These are phyloP conservation scores for Apiotrichum porosum DNA, from an alignment of 1,284 basidiomycete species.

Conservation along the genomic window DNA sequence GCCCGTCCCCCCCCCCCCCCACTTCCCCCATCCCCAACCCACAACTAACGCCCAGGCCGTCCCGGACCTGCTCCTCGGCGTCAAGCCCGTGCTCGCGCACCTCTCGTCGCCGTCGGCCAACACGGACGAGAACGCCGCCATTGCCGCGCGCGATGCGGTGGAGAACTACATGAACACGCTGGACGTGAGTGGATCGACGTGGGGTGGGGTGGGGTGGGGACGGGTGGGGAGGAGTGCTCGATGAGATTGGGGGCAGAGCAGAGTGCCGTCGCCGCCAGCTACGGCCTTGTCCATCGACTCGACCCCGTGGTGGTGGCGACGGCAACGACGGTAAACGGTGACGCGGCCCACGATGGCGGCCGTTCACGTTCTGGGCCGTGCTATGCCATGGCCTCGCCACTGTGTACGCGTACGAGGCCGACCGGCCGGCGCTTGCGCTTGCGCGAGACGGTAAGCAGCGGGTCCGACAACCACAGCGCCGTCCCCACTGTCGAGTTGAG, in stretches of 20 bases:
- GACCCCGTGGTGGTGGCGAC: no score
- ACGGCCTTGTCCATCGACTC: no score
- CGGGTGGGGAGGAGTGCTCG: neutral
- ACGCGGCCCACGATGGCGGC: no score
- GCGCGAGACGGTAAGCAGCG: no score
- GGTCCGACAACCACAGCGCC: no score
- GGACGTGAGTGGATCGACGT: slow-evolving; percentile 40
- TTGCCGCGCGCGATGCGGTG: slow-evolving; percentile 26
- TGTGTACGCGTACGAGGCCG: no score
- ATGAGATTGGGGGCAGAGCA: neutral
- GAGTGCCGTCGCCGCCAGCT: no score
- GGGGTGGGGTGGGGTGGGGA: neutral
- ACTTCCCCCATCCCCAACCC: neutral
- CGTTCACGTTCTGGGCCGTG: no score
- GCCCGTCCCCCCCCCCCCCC: no score
- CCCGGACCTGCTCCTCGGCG: slow-evolving; percentile 30
- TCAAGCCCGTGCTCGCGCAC: slow-evolving; percentile 41
- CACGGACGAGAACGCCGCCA: slow-evolving; percentile 22
- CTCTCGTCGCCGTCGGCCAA: slow-evolving; percentile 15
- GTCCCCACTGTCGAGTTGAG: neutral
- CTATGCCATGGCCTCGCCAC: no score
- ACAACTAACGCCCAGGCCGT: slow-evolving; percentile 25
- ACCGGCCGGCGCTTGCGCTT: no score
- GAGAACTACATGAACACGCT: slow-evolving; percentile 37
- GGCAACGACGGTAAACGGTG: no score